phyloP scores from a whole-genome alignment of 805 yeast genomes.

The Diddensiella transvaalensis region DNA sequence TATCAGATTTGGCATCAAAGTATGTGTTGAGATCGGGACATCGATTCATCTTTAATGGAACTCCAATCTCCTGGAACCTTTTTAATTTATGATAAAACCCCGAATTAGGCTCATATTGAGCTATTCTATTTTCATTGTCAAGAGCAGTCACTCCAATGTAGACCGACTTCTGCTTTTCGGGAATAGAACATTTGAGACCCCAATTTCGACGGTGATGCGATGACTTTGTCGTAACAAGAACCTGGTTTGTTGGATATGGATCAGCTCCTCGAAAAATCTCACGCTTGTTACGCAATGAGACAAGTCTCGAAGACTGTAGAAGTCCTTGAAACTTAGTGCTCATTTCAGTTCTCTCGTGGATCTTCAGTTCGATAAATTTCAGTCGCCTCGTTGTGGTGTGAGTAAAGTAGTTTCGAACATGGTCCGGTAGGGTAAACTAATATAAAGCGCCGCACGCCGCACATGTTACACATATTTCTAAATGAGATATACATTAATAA shows the following conservation, averaged over 20 bases:
- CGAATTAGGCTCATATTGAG: conserved; percentile 29
- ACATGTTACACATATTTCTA: too few species aligned
- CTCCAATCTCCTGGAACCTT: conserved; percentile 31
- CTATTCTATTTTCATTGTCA: conserved; percentile 30
- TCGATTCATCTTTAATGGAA: conserved; percentile 22
- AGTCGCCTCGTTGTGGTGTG: too few species aligned
- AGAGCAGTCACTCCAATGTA: conserved; percentile 26
- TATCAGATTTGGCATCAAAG: conserved; percentile 17
- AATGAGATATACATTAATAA: too few species aligned
- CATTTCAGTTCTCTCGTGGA: too few species aligned
- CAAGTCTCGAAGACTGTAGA: conserved; percentile 11
- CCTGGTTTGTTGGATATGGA: conserved; percentile 29
- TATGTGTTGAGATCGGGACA: conserved; percentile 15
- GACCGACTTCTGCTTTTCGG: conserved; percentile 26
- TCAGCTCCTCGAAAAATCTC: neutral
- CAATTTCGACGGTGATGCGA: conserved; percentile 34
- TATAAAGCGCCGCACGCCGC: too few species aligned
- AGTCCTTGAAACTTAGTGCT: conserved; percentile 5
- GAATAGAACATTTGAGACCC: conserved; percentile 35
- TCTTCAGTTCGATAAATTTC: too few species aligned
- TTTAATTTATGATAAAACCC: conserved; percentile 27
- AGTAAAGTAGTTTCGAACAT: too few species aligned
- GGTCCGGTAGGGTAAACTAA: too few species aligned
- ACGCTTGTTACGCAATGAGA: conserved; percentile 4
- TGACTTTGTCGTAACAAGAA: conserved; percentile 31